Evolutionary conservation across 1,139 yeast species (phyloP).

Genomic region (Magnusiomyces suaveolens): DNA sequence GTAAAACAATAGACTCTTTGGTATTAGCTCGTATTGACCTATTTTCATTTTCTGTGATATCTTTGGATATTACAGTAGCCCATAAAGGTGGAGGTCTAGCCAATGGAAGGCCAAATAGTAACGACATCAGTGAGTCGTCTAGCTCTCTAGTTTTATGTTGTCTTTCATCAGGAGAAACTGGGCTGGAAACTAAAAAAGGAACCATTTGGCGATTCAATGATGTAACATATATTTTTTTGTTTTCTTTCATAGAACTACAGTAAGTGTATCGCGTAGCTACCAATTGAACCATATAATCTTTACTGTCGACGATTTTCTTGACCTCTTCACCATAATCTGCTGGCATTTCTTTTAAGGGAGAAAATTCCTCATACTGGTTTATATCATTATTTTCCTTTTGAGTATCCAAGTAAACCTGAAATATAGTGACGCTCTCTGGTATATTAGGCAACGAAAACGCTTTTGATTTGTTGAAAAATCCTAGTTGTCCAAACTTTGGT

Average conservation of each 20-base stretch:
- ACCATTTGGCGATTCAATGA: not conserved
- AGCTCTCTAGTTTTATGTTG: not conserved
- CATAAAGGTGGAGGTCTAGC: slow-evolving; percentile 1
- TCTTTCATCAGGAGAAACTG: not conserved
- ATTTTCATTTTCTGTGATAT: not conserved
- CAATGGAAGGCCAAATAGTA: slow-evolving; percentile 3
- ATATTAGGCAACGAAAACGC: not conserved
- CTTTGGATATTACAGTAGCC: not conserved
- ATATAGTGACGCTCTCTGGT: not conserved
- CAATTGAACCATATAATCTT: not conserved
- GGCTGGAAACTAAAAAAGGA: not conserved
- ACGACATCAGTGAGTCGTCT: not conserved
- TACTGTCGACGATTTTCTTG: not conserved
- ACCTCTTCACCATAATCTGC: not conserved
- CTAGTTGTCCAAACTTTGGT: not conserved
- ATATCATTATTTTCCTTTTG: not conserved
- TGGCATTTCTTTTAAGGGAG: not conserved
- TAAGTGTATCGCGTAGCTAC: not conserved
- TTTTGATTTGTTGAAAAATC: not conserved
- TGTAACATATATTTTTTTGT: not conserved
- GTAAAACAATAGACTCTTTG: not conserved
- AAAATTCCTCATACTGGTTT: not conserved
- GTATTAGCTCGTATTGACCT: not conserved
- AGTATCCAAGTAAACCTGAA: slow-evolving; percentile 1
- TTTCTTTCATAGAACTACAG: not conserved